Evolutionary conservation across 2,329 filamentous ascomycete species (phyloP), one percentile per base, ranked within the genome.

Genomic region (Sclerotinia minor): DNA sequence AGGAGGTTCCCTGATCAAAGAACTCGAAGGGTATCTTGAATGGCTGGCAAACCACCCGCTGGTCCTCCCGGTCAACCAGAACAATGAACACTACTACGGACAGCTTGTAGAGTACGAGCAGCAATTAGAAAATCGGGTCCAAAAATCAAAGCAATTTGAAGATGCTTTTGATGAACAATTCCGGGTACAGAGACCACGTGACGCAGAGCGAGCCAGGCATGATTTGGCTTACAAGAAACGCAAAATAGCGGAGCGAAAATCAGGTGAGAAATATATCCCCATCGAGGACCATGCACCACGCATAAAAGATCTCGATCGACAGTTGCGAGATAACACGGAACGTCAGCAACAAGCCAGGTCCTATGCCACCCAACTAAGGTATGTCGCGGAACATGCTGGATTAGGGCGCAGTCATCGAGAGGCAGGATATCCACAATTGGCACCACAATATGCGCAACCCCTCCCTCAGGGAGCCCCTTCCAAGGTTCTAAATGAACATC

Each of bases 221-320:
- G 58, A 60, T 24, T 47, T 47, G 6, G 44, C 44, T 49, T 61
- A 61, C 58, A 61, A 49, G 45, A 61, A 35, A 24, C 44, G 58
- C 4, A 57, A 57, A 57, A 49, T 49, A 61, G 45, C 58, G 2
- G 44, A 47, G 17, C 47, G 26, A 45, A 45, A 60, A n/a, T 47
- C 41, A 8, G 58, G 17, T 45, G 26, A 35, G 19, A 60, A 47
- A 11, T 60, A 47, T n/a, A 24, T 35, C 7, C 58, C 58, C 2
- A 49, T 49, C 4, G 58, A 49, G 26, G 21, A 35, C 44, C 44
- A 60, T 13, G 13, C 19, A 35, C 26, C 11, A 60, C 44, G n/a
- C 17, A 49, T 60, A 35, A 44, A 60, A 49, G 21, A 60, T 6
- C 26, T 60, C n/a, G 58, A 60, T 2, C 26, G 45, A 11, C 58